Evolutionary conservation across 495 filamentous ascomycete genomes (phyloP).

Genomic region (Cladorrhinum samala): DNA sequence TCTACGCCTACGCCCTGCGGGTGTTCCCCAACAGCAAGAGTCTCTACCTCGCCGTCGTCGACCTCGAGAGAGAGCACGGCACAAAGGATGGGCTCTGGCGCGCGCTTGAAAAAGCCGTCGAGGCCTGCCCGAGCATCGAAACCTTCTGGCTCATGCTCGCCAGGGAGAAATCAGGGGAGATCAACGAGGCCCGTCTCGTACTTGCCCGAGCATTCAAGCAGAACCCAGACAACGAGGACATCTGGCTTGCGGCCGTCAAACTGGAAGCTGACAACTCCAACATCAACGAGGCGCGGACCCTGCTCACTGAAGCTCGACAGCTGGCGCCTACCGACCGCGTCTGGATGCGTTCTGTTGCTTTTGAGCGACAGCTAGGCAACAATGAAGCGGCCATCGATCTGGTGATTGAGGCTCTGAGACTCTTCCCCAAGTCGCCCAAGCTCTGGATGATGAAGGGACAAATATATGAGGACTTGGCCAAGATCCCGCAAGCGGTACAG

Average conservation of each 20-base stretch:
- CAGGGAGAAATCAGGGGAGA: slow-evolving; percentile 80
- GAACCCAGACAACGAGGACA: slow-evolving; percentile 92
- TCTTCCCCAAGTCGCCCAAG: slow-evolving; percentile 83
- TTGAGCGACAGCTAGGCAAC: slow-evolving; percentile 79
- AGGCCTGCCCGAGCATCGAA: slow-evolving; percentile 83
- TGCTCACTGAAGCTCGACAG: slow-evolving; percentile 72
- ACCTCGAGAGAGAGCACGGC: slow-evolving; percentile 86
- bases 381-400: slow-evolving; percentile 75
- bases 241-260: slow-evolving; percentile 93
- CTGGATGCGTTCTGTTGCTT: slow-evolving; percentile 91
- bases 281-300: slow-evolving; percentile 69
- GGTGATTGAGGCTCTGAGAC: slow-evolving; percentile 75
- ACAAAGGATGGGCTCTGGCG: slow-evolving; percentile 75
- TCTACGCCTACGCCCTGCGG: slow-evolving; percentile 83
- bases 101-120: slow-evolving; percentile 86
- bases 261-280: slow-evolving; percentile 83
- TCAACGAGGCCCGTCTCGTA: slow-evolving; percentile 76
- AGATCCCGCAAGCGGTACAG: slow-evolving; percentile 78
- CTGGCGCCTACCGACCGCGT: slow-evolving; percentile 91
- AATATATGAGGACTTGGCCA: slow-evolving; percentile 76
- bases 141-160: slow-evolving; percentile 95
- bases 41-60: slow-evolving; percentile 82
- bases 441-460: slow-evolving; percentile 99
- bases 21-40: slow-evolving; percentile 78
- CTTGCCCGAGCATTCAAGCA: slow-evolving; percentile 84